Evolutionary conservation across 1,284 basidiomycete genomes (phyloP).

Genomic region (Fomes fomentarius): DNA sequence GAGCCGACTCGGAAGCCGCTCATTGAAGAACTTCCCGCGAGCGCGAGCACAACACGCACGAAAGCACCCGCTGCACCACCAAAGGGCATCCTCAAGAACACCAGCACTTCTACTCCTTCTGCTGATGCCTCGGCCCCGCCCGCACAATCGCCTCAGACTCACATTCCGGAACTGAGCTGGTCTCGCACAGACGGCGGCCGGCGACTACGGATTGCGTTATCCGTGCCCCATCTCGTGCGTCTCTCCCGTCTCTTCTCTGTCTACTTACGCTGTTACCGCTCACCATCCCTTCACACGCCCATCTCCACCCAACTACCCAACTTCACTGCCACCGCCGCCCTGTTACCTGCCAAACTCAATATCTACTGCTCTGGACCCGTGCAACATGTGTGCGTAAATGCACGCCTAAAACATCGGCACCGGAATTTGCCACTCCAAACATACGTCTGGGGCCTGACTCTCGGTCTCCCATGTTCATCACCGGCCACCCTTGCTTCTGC

Average conservation of each 20-base stretch:
- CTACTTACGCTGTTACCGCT: neutral
- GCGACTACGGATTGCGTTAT: constrained; percentile 50
- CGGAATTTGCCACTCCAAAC: no score
- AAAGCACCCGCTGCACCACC: constrained; percentile 17
- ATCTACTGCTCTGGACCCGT: no score
- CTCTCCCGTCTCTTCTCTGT: constrained; percentile 1
- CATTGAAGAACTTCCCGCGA: constrained; percentile 49
- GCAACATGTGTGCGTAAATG: no score
- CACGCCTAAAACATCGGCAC: no score
- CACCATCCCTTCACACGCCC: neutral
- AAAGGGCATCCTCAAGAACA: constrained; percentile 45
- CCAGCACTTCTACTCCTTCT: constrained; percentile 14
- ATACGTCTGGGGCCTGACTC: no score
- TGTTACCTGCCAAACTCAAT: no score
- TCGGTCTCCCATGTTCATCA: no score
- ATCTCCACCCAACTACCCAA: no score
- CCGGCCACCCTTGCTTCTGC: no score
- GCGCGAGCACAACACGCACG: neutral
- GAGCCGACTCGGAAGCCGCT: constrained; percentile 35
- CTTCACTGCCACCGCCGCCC: no score
- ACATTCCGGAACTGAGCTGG: constrained; percentile 49
- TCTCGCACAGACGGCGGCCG: constrained; percentile 39
- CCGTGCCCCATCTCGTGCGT: constrained; percentile 58
- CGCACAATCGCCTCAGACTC: neutral
- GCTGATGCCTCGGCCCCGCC: constrained; percentile 23